phyloP scores from a whole-genome alignment of 2,329 filamentous ascomycete species.

The Ophiocordyceps unilateralis region DNA sequence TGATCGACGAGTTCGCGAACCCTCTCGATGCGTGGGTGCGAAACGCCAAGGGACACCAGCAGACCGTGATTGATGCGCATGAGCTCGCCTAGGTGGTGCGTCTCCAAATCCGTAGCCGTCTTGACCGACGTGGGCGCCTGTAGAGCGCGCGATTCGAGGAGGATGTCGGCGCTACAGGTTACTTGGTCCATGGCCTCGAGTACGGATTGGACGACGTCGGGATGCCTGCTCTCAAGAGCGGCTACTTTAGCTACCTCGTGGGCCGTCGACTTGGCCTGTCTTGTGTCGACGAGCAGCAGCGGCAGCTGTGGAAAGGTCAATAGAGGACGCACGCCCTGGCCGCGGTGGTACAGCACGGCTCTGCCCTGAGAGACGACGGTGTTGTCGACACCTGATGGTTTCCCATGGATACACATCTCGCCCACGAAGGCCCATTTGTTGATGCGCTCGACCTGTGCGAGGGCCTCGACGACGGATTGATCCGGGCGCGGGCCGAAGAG shows the following conservation, averaged over 20 bases:
- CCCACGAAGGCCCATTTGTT: constrained; percentile 96
- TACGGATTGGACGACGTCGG: constrained; percentile 61
- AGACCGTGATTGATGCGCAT: constrained; percentile 91
- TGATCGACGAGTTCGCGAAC: constrained; percentile 84
- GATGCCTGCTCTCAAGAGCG: constrained; percentile 52
- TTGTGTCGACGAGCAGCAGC: constrained; percentile 77
- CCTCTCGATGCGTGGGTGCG: constrained; percentile 81
- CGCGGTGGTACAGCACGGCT: constrained; percentile 76
- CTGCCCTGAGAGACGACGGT: constrained; percentile 89
- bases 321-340: constrained; percentile 56
- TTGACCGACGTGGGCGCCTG: constrained; percentile 27
- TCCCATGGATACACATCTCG: constrained; percentile 95
- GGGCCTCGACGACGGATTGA: constrained; percentile 74
- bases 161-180: constrained; percentile 32
- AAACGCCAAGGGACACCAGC: constrained; percentile 79
- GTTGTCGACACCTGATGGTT: constrained; percentile 92
- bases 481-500: constrained; percentile 83
- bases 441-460: constrained; percentile 80
- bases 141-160: constrained; percentile 20
- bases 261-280: constrained; percentile 70
- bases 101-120: constrained; percentile 28
- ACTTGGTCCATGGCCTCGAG: constrained; percentile 73
- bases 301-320: constrained; percentile 86
- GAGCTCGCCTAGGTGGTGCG: constrained; percentile 68
- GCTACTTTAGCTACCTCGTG: constrained; percentile 77